Evolutionary conservation across 148 eudicot species (phyloP).

Genomic region (Mesembryanthemum crystallinum): DNA sequence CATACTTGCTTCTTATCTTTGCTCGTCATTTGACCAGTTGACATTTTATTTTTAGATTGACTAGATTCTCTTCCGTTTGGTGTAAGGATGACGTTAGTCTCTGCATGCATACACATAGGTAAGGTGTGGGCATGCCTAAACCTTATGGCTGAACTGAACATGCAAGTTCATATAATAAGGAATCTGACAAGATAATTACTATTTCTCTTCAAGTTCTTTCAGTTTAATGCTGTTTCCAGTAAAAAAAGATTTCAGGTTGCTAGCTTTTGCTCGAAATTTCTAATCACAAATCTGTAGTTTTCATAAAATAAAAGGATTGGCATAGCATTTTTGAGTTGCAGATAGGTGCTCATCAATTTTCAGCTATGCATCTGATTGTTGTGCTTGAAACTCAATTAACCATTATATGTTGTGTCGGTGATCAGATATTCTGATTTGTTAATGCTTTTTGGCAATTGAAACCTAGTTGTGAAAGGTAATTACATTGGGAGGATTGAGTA

Average conservation of each 20-base stretch:
- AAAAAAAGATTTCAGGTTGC: not conserved
- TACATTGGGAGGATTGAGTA: not conserved
- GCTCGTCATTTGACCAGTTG: not conserved
- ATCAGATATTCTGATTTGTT: not conserved
- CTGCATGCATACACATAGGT: slow-evolving; percentile 7
- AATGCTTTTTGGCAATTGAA: not conserved
- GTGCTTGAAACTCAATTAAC: not conserved
- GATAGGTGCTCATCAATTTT: slow-evolving; percentile 2
- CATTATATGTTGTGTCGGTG: not conserved
- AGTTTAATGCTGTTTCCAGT: not conserved
- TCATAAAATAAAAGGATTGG: not conserved
- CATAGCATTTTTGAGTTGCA: not conserved
- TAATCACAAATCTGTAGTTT: not conserved
- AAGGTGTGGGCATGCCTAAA: not conserved
- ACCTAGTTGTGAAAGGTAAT: not conserved
- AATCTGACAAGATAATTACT: not conserved
- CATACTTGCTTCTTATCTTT: not conserved
- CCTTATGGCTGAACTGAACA: not conserved
- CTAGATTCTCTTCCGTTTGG: slow-evolving; percentile 9
- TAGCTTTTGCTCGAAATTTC: not conserved
- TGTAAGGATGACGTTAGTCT: slow-evolving; percentile 10
- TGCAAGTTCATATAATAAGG: not conserved
- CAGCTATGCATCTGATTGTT: slow-evolving; percentile 1
- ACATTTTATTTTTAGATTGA: not conserved
- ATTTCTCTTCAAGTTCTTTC: not conserved